Base-by-base conservation (phyloP, 345 rosid species). In the Citrus unshiu region DNA sequence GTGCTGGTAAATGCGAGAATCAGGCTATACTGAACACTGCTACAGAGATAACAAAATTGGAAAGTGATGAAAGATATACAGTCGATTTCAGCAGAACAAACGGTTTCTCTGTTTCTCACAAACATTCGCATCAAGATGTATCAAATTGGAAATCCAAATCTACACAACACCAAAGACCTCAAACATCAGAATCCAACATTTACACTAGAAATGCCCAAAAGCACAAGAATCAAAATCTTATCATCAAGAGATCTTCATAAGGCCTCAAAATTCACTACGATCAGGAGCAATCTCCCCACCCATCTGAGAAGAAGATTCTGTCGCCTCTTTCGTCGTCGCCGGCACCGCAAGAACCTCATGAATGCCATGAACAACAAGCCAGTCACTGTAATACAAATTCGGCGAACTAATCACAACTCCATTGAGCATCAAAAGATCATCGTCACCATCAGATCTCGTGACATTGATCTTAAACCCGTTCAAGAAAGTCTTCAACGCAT, bases 311-410 rank as follows among this genome's bases (percentile, higher is more conserved):
- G 72, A 70, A 32, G 79, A 34, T 62, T 27, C 68, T 13, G 58
- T 29, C 19, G 21, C 21, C 30, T 39, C 71, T 49, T n/a, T 34
- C n/a, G 40, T 58, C 56, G 34, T 74, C 73, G 60, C 71, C 4
- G 72, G 72, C 65, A 24, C 82, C 6, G 2, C 68, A 43, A 85
- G 79, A 49, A 75, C 54, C 24, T 74, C 79, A 3, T 25, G 61
- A 19, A 83, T 30, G 14, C 89, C 92, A 54, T 87, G 92, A 78
- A 87, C 72, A 61, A 74, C 82, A 40, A 89, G 80, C 83, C 82
- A 80, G 8, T 82, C 83, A 27, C 80, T 82, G 51, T 32, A 71
- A 68, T 84, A 83, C 80, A 86, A 43, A 25, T 85, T 88, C 0
- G 88, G 88, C 3, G 3, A 37, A 13, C 40, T 58, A 29, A 89